Evolutionary conservation across 192 early-diverging fungal species (phyloP).

Genomic region (Helicostylum pulchrum): DNA sequence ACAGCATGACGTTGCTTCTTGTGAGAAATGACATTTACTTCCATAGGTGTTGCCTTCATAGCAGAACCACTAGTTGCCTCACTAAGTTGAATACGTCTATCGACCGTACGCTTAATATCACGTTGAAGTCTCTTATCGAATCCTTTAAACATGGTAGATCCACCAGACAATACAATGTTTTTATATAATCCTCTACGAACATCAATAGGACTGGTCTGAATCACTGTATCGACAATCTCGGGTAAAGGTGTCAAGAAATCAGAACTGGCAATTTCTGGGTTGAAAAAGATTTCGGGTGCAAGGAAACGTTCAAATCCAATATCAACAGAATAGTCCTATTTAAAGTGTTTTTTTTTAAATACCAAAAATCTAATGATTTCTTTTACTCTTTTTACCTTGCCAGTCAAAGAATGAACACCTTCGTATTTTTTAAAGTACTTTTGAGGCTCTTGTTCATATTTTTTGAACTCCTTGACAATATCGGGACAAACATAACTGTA

Average conservation of each 20-base stretch:
- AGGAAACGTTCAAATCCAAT: slow-evolving; percentile 98
- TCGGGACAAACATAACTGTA: slow-evolving; percentile 96
- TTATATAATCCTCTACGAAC: slow-evolving; percentile 95
- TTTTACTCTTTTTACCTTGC: slow-evolving; percentile 53
- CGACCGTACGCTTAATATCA: slow-evolving; percentile 88
- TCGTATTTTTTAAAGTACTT: slow-evolving; percentile 90
- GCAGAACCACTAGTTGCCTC: slow-evolving; percentile 72
- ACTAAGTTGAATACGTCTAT: slow-evolving; percentile 67
- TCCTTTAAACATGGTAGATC: slow-evolving; percentile 99
- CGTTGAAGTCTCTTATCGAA: slow-evolving; percentile 92
- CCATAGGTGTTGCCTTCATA: slow-evolving; percentile 68
- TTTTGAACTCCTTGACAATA: slow-evolving; percentile 96
- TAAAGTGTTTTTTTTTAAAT: not conserved
- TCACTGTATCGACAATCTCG: slow-evolving; percentile 92
- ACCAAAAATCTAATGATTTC: not conserved
- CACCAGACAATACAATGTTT: slow-evolving; percentile 99
- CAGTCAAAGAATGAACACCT: slow-evolving; percentile 81
- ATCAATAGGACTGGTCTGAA: slow-evolving; percentile 97
- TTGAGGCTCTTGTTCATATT: slow-evolving; percentile 84
- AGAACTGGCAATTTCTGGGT: slow-evolving; percentile 95
- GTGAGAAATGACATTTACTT: slow-evolving; percentile 97
- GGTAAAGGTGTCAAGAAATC: slow-evolving; percentile 96
- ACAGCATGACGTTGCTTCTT: slow-evolving; percentile 99
- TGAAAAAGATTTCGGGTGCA: slow-evolving; percentile 99
- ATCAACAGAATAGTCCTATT: slow-evolving; percentile 86